Evolutionary conservation across 192 early-diverging fungal species (phyloP).

Genomic region (Rhizophlyctis rosea): DNA sequence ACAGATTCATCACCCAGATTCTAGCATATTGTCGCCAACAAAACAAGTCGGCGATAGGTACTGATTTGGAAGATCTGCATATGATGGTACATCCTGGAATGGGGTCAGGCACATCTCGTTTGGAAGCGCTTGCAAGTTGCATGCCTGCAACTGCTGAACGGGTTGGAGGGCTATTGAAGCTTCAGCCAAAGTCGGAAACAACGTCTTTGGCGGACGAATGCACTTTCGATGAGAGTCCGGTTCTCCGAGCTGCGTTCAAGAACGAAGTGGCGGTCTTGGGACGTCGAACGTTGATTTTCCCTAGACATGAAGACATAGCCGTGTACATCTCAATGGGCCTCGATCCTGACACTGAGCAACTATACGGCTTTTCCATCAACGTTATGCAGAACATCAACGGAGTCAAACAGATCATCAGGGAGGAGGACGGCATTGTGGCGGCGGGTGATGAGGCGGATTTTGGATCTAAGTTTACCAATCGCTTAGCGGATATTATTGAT

Average conservation of each 20-base stretch:
- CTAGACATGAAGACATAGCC: conserved; percentile 20
- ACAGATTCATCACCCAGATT: conserved; percentile 2
- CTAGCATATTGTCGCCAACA: not conserved
- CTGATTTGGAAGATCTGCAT: conserved; percentile 11
- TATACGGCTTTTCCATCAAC: conserved; percentile 26
- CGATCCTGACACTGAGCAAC: conserved; percentile 30
- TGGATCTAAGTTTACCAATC: conserved; percentile 4
- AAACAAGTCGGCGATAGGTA: not conserved
- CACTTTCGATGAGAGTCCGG: conserved; percentile 1
- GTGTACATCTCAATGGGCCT: conserved; percentile 26
- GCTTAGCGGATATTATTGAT: conserved; percentile 11
- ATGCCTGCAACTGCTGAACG: not conserved
- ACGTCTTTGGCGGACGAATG: not conserved
- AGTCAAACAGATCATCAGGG: conserved; percentile 1
- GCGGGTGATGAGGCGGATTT: not conserved
- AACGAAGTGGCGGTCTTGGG: conserved; percentile 6
- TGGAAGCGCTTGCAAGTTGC: not conserved
- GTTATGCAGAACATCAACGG: conserved; percentile 1
- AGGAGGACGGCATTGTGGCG: conserved; percentile 2
- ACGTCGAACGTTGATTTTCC: conserved; percentile 21
- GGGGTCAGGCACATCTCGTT: not conserved
- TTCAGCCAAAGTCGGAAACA: not conserved
- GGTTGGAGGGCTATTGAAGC: not conserved
- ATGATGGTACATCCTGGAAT: not conserved
- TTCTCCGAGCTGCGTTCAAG: not conserved